A percentile compares a stretch with the other conserved stretches of the same genome.
Evolutionary conservation across 2,329 filamentous ascomycete genomes (phyloP).

Genomic region (Lachnellula cervina): DNA sequence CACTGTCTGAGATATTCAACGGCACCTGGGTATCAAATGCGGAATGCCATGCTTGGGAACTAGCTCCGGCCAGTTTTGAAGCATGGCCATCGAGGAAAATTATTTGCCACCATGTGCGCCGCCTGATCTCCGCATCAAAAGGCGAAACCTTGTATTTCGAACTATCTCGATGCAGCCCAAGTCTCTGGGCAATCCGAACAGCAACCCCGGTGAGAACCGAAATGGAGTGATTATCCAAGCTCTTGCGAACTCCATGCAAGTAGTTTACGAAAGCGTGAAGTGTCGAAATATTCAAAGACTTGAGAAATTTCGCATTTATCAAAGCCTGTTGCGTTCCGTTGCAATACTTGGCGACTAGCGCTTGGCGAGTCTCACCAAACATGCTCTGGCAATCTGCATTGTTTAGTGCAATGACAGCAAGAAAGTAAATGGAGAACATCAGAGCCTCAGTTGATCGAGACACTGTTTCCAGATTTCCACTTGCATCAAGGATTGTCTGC

Average conservation of each 20-base stretch:
- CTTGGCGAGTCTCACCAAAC: slow-evolving; percentile 49
- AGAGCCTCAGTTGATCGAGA: slow-evolving; percentile 55
- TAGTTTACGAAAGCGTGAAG: slow-evolving; percentile 66
- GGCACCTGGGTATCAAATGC: slow-evolving; percentile 46
- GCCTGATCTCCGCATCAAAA: slow-evolving; percentile 56
- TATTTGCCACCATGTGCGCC: slow-evolving; percentile 59
- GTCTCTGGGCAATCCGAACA: slow-evolving; percentile 43
- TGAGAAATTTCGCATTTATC: slow-evolving; percentile 62
- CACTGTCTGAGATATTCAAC: slow-evolving; percentile 51
- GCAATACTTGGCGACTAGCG: slow-evolving; percentile 51
- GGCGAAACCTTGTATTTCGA: slow-evolving; percentile 34
- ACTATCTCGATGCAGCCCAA: slow-evolving; percentile 46
- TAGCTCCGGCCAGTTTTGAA: slow-evolving; percentile 50
- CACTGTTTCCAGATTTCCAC: slow-evolving; percentile 41
- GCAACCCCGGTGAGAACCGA: slow-evolving; percentile 46
- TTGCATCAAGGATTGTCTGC: slow-evolving; percentile 57
- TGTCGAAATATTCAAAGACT: slow-evolving; percentile 58
- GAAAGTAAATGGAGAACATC: slow-evolving; percentile 61
- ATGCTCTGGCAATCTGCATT: slow-evolving; percentile 49
- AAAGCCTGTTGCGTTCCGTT: slow-evolving; percentile 60
- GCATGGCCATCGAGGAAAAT: slow-evolving; percentile 55
- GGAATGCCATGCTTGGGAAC: slow-evolving; percentile 34
- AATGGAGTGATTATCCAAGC: slow-evolving; percentile 39
- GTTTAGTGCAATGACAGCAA: slow-evolving; percentile 48
- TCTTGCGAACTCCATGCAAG: slow-evolving; percentile 39